Percentiles rank a stretch among this genome's conserved stretches.
Evolutionary conservation across 495 filamentous ascomycete species (phyloP).

Genomic region (Penicillium maclennaniae): DNA sequence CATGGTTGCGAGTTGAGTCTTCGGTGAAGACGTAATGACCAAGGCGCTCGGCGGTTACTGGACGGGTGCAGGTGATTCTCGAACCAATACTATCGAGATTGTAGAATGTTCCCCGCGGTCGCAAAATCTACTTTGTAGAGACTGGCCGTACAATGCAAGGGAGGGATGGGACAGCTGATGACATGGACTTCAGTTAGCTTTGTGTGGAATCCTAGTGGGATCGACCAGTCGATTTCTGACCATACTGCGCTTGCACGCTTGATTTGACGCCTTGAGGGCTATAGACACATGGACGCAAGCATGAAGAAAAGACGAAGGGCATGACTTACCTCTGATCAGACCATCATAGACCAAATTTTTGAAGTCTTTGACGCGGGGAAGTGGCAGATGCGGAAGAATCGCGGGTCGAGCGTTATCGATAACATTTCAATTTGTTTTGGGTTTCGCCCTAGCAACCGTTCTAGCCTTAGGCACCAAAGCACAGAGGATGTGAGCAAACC

Average conservation of each 20-base stretch:
- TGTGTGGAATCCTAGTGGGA: neutral
- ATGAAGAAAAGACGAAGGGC: neutral
- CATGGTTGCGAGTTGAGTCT: conserved; percentile 22
- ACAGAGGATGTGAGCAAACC: too few species aligned
- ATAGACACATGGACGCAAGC: neutral
- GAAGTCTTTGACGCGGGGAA: conserved; percentile 10
- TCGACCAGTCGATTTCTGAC: neutral
- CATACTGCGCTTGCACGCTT: neutral
- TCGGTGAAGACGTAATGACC: neutral
- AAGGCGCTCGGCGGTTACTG: neutral
- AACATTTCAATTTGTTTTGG: conserved; percentile 21
- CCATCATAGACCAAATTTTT: neutral
- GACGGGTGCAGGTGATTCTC: neutral
- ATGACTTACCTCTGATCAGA: conserved; percentile 9
- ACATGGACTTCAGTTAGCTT: neutral
- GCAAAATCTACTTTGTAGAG: neutral
- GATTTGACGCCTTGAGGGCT: neutral
- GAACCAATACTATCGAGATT: neutral
- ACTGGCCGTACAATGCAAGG: neutral
- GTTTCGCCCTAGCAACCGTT: conserved; percentile 21
- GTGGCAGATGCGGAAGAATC: conserved; percentile 13
- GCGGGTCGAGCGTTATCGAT: conserved; percentile 24
- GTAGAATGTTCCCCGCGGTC: neutral
- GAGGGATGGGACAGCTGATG: neutral
- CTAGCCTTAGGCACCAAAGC: conserved; percentile 17